A percentile compares a stretch with the other conserved stretches of the same genome.
These are phyloP conservation scores for Cylindrotheca fusiformis DNA, from an alignment of 108 stramenopile species.

Conservation along the genomic window DNA sequence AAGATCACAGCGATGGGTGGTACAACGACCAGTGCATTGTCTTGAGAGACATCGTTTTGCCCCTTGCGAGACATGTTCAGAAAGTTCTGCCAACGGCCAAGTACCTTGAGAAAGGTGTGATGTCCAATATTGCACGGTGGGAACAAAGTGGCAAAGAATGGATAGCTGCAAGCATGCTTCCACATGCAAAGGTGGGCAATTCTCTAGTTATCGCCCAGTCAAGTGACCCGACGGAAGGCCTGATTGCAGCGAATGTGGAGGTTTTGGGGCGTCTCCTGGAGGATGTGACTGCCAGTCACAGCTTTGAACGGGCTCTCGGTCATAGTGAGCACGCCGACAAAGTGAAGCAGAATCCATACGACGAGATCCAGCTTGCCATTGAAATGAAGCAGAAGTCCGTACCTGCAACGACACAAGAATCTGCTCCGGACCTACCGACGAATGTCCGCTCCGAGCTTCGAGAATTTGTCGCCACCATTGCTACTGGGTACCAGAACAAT, in stretches of 20 bases:
- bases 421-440: neutral
- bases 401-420: neutral
- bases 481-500: constrained; percentile 2
- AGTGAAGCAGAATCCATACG: neutral
- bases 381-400: neutral
- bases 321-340: too few relatives aligned
- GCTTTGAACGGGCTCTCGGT: too few relatives aligned
- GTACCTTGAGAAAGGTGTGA: neutral
- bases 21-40: neutral
- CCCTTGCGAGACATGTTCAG: neutral
- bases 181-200: neutral
- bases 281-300: neutral
- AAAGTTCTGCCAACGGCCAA: neutral
- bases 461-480: constrained; percentile 10
- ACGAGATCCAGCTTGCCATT: neutral
- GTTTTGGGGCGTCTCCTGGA: neutral
- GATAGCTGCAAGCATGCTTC: neutral
- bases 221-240: neutral
- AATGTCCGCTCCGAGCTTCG: neutral
- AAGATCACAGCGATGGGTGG: neutral
- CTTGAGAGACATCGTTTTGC: neutral
- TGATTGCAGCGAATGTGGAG: neutral
- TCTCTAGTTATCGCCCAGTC: neutral
- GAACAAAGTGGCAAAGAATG: neutral
- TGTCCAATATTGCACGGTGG: neutral